Evolutionary conservation across 1,284 basidiomycete genomes (phyloP), one percentile per base, ranked within the genome.

Genomic region (Tilletia walkeri): DNA sequence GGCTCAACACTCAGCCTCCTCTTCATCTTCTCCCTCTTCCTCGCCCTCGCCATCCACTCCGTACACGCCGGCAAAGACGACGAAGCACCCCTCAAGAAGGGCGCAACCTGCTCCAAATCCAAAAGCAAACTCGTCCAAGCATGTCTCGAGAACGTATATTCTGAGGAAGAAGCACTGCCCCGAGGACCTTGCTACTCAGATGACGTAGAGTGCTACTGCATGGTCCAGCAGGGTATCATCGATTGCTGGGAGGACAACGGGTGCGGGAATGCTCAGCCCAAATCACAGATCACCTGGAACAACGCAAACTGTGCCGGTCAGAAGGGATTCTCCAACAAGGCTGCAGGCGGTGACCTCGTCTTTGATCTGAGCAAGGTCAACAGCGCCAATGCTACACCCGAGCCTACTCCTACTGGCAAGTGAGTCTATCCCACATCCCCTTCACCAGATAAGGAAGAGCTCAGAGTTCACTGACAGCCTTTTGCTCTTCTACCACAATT

Each of bases 71-170:
- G 1, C 41, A 45, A 45, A 45, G 41, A 14, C 41, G 41, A 14
- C 41, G 18, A n/a, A 18, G 50, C 50, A 53, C 56, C 34, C 3
- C n/a, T 36, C 20, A 30, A 14, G 14, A 38, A 16, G 30, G 24
- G 34, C 56, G 56, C 56, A 61, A 61, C 16, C 16, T 61, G 56
- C 56, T 61, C 56, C 56, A 9, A 6, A 9, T 61, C 56, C 24
- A 61, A 30, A 7, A 5, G 14, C 12, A 34, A 61, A 9, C 7
- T 7, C 24, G 24, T 61, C 1, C 20, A 61, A 18, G 1, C 24
- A 30, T 61, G 56, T 61, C 56, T 61, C 24, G 36, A 61, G 24
- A 30, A 61, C 24, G 36, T 61, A 16, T 61, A 61, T 7, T 2
- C 3, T 1, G 20, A 30, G 7, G 56, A 61, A 34, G 56, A 61